phyloP scores from a whole-genome alignment of 2,329 filamentous ascomycete species.

The Tolypocladium tundrense region DNA sequence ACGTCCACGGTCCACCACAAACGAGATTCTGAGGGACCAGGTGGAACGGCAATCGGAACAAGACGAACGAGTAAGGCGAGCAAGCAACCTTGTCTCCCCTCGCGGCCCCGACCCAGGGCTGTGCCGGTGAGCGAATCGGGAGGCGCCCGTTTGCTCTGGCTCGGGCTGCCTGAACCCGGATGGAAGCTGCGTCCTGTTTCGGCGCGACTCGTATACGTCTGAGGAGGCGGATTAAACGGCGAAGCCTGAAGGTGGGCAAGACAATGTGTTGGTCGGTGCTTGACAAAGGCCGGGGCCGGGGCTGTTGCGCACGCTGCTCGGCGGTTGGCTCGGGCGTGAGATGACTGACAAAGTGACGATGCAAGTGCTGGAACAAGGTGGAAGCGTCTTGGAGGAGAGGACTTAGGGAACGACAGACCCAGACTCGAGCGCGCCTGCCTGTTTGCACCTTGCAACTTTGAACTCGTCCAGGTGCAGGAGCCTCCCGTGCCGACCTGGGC shows the following conservation, averaged over 20 bases:
- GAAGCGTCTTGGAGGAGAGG: background rate
- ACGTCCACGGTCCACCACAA: background rate
- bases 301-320: background rate
- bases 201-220: background rate
- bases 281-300: background rate
- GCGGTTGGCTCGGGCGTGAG: background rate
- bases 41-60: conserved; percentile 2
- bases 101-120: background rate
- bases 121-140: conserved; percentile 2
- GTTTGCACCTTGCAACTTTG: background rate
- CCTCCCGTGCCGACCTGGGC: background rate
- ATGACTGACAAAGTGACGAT: background rate
- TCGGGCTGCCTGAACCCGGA: background rate
- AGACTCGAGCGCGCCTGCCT: background rate
- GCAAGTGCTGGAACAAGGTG: background rate
- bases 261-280: background rate
- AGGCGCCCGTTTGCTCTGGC: background rate
- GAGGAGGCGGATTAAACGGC: background rate
- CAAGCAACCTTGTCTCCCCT: conserved; percentile 2
- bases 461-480: background rate
- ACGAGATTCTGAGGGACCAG: background rate
- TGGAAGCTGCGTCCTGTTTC: background rate
- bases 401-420: background rate
- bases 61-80: conserved; percentile 1
- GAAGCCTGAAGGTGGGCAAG: background rate